These are phyloP conservation scores for Coniochaeta sp. DNA, from an alignment of 2,329 filamentous ascomycete species.

Conservation along the genomic window DNA sequence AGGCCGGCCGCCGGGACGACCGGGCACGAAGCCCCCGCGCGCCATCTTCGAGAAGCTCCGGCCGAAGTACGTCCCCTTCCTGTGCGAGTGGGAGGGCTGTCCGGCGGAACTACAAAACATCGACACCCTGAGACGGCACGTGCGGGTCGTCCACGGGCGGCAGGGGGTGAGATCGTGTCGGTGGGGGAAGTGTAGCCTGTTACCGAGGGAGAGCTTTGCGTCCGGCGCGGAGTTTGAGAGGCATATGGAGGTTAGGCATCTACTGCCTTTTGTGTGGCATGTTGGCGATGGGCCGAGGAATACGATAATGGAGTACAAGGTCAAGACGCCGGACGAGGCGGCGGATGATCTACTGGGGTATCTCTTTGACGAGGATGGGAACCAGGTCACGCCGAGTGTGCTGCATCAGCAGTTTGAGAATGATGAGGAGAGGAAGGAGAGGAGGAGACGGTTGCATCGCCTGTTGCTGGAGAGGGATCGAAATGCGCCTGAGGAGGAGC, in stretches of 20 bases:
- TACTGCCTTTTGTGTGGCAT: slow-evolving; percentile 47
- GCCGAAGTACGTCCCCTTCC: slow-evolving; percentile 41
- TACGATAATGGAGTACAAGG: slow-evolving; percentile 14
- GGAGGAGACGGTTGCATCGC: slow-evolving; percentile 34
- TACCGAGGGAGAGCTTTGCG: neutral
- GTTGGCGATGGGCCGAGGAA: slow-evolving; percentile 51
- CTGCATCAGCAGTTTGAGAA: slow-evolving; percentile 43
- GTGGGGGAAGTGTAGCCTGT: slow-evolving; percentile 32
- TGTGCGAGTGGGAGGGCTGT: slow-evolving; percentile 54
- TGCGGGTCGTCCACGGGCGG: slow-evolving; percentile 40
- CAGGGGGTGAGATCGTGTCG: slow-evolving; percentile 17
- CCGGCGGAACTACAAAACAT: slow-evolving; percentile 55
- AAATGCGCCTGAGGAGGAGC: slow-evolving; percentile 35
- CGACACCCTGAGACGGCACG: slow-evolving; percentile 47
- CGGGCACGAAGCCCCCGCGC: neutral
- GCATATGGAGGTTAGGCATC: slow-evolving; percentile 47
- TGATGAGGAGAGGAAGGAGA: slow-evolving; percentile 33
- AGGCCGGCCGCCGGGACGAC: slow-evolving; percentile 24
- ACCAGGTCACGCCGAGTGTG: slow-evolving; percentile 52
- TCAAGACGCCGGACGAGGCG: slow-evolving; percentile 3
- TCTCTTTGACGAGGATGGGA: slow-evolving; percentile 42
- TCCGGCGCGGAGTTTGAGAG: slow-evolving; percentile 24
- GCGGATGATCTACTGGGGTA: slow-evolving; percentile 32
- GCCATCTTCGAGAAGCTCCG: slow-evolving; percentile 32
- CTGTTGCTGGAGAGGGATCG: slow-evolving; percentile 34